Evolutionary conservation across 1,139 yeast genomes (phyloP).

Genomic region (Sugiyamaella xylanicola): DNA sequence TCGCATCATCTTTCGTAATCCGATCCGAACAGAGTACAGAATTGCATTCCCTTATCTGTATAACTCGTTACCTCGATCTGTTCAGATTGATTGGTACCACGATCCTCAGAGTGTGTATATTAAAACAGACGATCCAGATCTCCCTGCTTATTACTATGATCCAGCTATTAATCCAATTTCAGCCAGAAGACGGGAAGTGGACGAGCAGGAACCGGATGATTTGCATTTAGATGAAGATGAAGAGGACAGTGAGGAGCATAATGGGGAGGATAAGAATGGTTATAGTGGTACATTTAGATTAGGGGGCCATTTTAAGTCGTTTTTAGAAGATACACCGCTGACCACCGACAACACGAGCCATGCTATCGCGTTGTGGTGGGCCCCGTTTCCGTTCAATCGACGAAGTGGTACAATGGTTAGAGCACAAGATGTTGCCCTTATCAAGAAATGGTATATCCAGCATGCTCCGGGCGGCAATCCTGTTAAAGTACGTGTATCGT

Average conservation of each 20-base stretch:
- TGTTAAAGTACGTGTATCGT: constrained; percentile 78
- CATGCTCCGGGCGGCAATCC: constrained; percentile 64
- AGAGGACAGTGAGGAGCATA: neutral
- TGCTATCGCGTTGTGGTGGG: constrained; percentile 70
- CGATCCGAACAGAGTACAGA: constrained; percentile 76
- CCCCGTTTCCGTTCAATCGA: constrained; percentile 83
- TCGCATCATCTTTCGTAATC: constrained; percentile 76
- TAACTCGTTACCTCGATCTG: constrained; percentile 74
- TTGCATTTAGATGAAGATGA: constrained; percentile 31
- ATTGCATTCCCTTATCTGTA: constrained; percentile 86
- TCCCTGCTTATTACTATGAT: constrained; percentile 60
- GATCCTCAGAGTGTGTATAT: constrained; percentile 57
- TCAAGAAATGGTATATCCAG: constrained; percentile 80
- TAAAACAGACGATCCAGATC: constrained; percentile 52
- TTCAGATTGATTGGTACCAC: constrained; percentile 62
- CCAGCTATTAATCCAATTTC: constrained; percentile 59
- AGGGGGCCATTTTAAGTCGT: constrained; percentile 51
- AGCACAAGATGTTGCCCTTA: constrained; percentile 86
- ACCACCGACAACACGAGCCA: constrained; percentile 54
- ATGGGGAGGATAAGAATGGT: too few relatives aligned
- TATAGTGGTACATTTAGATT: constrained; percentile 21
- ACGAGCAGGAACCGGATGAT: constrained; percentile 41
- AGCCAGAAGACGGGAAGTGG: constrained; percentile 41
- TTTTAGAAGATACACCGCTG: constrained; percentile 49
- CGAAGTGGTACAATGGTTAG: constrained; percentile 71